phyloP scores from a whole-genome alignment of 345 rosid species.

The Rubroshorea leprosula region DNA sequence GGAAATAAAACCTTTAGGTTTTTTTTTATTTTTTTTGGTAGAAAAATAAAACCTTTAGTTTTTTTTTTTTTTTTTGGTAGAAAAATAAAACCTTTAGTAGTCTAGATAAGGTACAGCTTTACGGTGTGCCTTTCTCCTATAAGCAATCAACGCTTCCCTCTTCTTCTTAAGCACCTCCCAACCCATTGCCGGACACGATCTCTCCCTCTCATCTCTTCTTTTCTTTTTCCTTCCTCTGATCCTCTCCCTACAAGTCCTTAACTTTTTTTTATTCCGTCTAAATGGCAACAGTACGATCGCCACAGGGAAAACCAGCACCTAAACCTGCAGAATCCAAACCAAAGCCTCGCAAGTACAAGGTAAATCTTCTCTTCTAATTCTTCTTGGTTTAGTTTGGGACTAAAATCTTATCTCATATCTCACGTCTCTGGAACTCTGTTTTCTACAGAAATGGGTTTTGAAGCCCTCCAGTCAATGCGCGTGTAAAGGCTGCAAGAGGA shows the following conservation, averaged over 20 bases:
- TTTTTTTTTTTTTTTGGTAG: no score
- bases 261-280: neutral
- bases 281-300: neutral
- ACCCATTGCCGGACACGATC: no score
- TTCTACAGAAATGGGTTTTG: slow-evolving; percentile 45
- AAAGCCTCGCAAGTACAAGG: neutral
- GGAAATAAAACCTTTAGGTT: no score
- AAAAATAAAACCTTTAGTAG: no score
- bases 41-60: no score
- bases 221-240: neutral
- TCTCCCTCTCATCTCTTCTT: neutral
- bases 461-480: slow-evolving; percentile 76
- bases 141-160: no score
- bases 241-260: neutral
- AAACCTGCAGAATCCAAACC: neutral
- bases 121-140: no score
- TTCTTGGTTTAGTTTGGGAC: neutral
- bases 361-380: neutral
- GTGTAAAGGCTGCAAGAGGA: slow-evolving; percentile 82
- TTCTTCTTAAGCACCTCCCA: no score
- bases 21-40: no score
- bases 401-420: no score
- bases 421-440: neutral
- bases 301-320: neutral
- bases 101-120: no score